A percentile compares a stretch with the other conserved stretches of the same genome.
Evolutionary conservation across 495 filamentous ascomycete genomes (phyloP).

Genomic region (Xylaria curta): DNA sequence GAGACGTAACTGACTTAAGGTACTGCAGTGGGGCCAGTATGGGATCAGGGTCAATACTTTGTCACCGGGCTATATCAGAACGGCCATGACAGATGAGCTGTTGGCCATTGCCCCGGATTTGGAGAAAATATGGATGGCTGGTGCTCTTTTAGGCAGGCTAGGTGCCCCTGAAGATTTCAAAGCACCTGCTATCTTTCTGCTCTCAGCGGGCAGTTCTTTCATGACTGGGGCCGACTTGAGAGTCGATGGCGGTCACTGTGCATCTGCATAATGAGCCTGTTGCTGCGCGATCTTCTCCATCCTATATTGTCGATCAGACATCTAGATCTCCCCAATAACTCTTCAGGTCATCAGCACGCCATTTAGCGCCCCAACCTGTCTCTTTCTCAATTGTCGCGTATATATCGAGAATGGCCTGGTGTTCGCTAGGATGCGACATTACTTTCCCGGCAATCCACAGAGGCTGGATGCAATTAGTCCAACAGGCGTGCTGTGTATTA

Average conservation of each 20-base stretch:
- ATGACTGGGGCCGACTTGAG: slow-evolving; percentile 39
- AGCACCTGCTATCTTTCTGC: slow-evolving; percentile 50
- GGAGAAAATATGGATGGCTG: slow-evolving; percentile 40
- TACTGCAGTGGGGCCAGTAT: slow-evolving; percentile 31
- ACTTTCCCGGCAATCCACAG: slow-evolving; percentile 1
- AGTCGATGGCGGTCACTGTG: slow-evolving; percentile 40
- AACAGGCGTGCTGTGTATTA: neutral
- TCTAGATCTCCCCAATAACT: slow-evolving; percentile 3
- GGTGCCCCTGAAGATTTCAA: slow-evolving; percentile 51
- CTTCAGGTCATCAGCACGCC: slow-evolving; percentile 9
- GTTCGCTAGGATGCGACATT: neutral
- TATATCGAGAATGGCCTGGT: slow-evolving; percentile 9
- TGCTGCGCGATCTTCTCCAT: neutral
- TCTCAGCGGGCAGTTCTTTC: slow-evolving; percentile 50
- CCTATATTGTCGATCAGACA: neutral
- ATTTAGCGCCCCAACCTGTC: neutral
- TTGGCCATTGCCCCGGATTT: slow-evolving; percentile 30
- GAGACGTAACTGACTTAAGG: neutral
- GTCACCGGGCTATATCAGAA: slow-evolving; percentile 38
- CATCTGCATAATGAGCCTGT: slow-evolving; percentile 30
- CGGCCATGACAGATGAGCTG: slow-evolving; percentile 28
- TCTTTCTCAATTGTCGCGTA: slow-evolving; percentile 10
- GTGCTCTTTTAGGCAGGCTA: slow-evolving; percentile 46
- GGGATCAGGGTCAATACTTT: slow-evolving; percentile 37
- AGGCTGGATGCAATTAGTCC: slow-evolving; percentile 3